Evolutionary conservation across 768 basidiomycete genomes (phyloP).

Genomic region (Leucocoprinus leucothites): DNA sequence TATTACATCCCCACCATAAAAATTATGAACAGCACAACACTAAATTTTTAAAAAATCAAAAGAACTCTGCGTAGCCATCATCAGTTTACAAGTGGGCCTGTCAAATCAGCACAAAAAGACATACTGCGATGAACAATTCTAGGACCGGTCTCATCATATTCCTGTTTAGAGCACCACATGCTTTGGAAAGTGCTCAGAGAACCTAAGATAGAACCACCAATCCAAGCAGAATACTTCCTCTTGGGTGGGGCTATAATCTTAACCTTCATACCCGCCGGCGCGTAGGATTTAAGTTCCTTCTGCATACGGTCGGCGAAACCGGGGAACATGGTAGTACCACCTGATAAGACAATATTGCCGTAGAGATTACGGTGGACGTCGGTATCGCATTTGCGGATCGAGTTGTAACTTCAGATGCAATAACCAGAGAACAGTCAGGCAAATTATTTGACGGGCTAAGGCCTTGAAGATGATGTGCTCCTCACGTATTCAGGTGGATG

Average conservation of each 20-base stretch:
- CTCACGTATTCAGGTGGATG: constrained; percentile 87
- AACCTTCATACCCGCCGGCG: constrained; percentile 91
- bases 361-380: constrained; percentile 81
- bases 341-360: constrained; percentile 84
- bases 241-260: constrained; percentile 94
- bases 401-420: constrained; percentile 52
- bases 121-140: constrained; percentile 77
- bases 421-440: constrained; percentile 6
- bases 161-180: constrained; percentile 91
- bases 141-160: constrained; percentile 86
- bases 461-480: not conserved
- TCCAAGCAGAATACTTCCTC: constrained; percentile 96
- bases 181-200: constrained; percentile 96
- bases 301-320: constrained; percentile 96
- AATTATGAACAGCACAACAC: too few relatives aligned
- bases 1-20: too few relatives aligned
- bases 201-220: constrained; percentile 82
- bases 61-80: too few relatives aligned
- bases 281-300: constrained; percentile 83
- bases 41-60: too few relatives aligned
- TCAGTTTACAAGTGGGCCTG: too few relatives aligned
- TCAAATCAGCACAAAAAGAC: constrained; percentile 23
- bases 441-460: not conserved
- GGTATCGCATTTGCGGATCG: constrained; percentile 83
- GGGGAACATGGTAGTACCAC: constrained; percentile 94